Base-by-base conservation (phyloP, 2,329 filamentous ascomycete species). In the Pezicula rhizophila region DNA sequence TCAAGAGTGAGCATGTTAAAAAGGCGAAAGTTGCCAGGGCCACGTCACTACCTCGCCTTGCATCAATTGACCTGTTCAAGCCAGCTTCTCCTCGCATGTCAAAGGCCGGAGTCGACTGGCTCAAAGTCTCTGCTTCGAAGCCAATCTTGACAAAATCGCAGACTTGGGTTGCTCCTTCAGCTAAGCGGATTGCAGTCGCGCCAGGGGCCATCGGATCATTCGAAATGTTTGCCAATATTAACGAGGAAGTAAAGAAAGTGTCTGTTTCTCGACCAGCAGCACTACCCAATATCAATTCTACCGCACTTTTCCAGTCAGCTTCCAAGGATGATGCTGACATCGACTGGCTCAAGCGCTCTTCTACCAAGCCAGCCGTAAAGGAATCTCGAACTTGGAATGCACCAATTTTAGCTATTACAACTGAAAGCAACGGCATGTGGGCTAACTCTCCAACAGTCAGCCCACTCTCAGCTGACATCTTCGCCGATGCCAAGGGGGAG, bases 101-200 rank as follows among this genome's bases (percentile, higher is more conserved):
- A 6, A 43, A 43, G 31, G 11, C 41, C 4, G 34, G n/a, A 46
- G 20, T 35, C 5, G 25, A 46, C 45, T 46, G 45, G 45, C 26
- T 46, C 15, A 40, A 26, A 4, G 34, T 10, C 6, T 39, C 45
- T 41, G 38, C 34, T 42, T 26, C 45, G 15, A 40, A 23, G 8
- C 44, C 44, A 20, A 14, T 14, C 25, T 3, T 25, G 8, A 26
- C 10, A 8, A 25, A 14, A 18, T 38, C 45, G 25, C 25, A 46
- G 34, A 46, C 35, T 14, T 46, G 45, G 45, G 17, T 26, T 17
- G 28, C 45, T 31, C 18, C 45, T 34, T 4, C 37, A 31, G 10
- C 37, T 17, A 14, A n/a, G n/a, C n/a, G 18, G 10, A 4, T 12
- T 26, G 17, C 8, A 10, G 14, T n/a, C n/a, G 33, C 33, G n/a